Evolutionary conservation across 352 stramenopile genomes (phyloP), one percentile per base, ranked within the genome.

Genomic region (Phytophthora nicotianae): DNA sequence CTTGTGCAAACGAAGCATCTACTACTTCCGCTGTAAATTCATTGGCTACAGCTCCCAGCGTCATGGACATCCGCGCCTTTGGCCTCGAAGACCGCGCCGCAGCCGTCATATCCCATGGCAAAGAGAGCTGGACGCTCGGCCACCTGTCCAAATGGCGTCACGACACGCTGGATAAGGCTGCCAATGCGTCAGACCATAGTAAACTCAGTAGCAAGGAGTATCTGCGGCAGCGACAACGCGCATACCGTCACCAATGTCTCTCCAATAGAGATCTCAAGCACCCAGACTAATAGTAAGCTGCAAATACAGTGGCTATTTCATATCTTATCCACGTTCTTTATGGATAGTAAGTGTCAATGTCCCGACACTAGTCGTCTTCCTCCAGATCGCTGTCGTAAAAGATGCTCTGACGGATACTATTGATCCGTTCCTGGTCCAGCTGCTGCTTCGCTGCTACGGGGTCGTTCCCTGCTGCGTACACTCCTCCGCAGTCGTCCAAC

Each of bases 311-410:
- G 16, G 51, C 42, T 63, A 65, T 74, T 55, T 56, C 53, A 74
- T 55, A 62, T 59, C 17, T 60, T 55, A 32, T 53, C 41, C 43
- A 50, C 24, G 11, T 0, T 46, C 8, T 14, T 52, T 21, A 19
- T 20, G 11, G 11, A 43, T 38, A 63, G 26, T 48, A 19, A 6
- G 17, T 49, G 23, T 29, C 10, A 23, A 32, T 27, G n/a, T 16
- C 32, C 21, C 50, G 17, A 21, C 20, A 47, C 49, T 83, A 84
- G 46, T 79, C 68, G 53, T 94, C 86, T 43, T 92, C 81, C 43
- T 88, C 81, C 55, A 94, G 58, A 63, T 92, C 86, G 65, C 86
- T 94, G 61, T 92, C 86, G 67, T 94, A 94, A 66, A 83, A 94
- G 48, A 92, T 89, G 51, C 78, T 90, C 72, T 94, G 86, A 2